Base-by-base conservation (phyloP, 1,284 basidiomycete species). In the Cryptococcus sp. region DNA sequence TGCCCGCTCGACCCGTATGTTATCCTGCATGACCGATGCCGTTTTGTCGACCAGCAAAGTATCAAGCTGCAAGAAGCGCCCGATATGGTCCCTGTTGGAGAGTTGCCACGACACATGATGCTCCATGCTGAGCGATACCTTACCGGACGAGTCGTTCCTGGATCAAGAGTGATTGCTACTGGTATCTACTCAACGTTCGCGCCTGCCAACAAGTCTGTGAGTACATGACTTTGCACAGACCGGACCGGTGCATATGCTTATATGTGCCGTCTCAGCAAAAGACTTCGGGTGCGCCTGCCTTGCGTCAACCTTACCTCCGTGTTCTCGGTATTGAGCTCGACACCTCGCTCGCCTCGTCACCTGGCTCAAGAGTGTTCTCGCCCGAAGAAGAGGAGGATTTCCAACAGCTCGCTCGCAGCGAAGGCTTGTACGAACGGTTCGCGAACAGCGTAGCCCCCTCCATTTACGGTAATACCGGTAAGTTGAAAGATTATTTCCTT, bases 21-120 rank as follows among this genome's bases (percentile, higher is more conserved):
- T 49, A 96, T 99, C 69, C 83, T 99, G 13, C 96, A 99, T 78
- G 90, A 93, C 55, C 91, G 93, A 78, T 99, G 93, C 53, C 82
- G 85, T 4, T 99, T 99, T 75, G 89, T 95, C 27, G 96, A 99
- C 76, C 91, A 94, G 69, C 96, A 99, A 79, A 91, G 87, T 7
- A 84, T 99, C 69, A 99, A 99, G 78, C 84, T 99, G 16, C 96
- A 99, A 78, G 96, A 99, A 80, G 94, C 95, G 7, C 96, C 96
- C 0, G 96, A 99, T 77, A 97, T 98, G 93, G 96, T 99, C 0
- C 96, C 96, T 2, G 93, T 99, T 22, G 96, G 96, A 82, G 96
- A 99, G 74, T 82, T 99, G 48, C 96, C 96, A 5, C 82, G 94
- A 45, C 96, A 99, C 78, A 93, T 99, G 84, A 85, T 97, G 55